Conservation (phyloP, 768 basidiomycete species). For the Kwoniella botswanensis region DNA sequence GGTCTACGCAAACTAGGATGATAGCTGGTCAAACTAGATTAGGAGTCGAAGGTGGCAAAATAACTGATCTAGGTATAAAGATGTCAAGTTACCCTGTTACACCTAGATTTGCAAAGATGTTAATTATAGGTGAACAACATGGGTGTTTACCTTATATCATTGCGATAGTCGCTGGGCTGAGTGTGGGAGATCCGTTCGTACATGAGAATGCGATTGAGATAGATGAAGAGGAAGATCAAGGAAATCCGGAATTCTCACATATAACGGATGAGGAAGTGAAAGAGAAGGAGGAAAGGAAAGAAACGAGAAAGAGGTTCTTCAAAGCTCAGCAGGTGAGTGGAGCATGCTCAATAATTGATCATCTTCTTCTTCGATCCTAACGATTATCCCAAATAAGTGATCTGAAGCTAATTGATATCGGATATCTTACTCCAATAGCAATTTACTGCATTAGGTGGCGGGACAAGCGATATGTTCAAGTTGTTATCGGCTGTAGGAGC, state of each 20-base stretch:
- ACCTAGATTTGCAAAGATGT: slow-evolving; percentile 93
- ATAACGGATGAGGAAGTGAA: slow-evolving; percentile 57
- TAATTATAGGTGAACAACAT: slow-evolving; percentile 82
- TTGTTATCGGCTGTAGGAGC: slow-evolving; percentile 93
- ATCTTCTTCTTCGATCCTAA: neutral
- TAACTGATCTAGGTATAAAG: slow-evolving; percentile 85
- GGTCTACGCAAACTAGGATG: slow-evolving; percentile 54
- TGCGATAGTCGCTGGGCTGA: slow-evolving; percentile 84
- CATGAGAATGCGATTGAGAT: slow-evolving; percentile 68
- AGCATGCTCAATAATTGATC: neutral
- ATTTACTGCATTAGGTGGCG: slow-evolving; percentile 79
- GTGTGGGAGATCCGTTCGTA: slow-evolving; percentile 94
- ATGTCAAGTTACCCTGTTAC: slow-evolving; percentile 95
- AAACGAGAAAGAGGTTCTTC: slow-evolving; percentile 78
- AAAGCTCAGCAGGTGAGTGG: slow-evolving; percentile 73
- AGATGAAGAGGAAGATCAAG: slow-evolving; percentile 60
- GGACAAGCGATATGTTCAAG: slow-evolving; percentile 82
- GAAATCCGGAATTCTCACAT: slow-evolving; percentile 61
- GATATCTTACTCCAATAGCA: neutral
- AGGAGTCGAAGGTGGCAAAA: slow-evolving; percentile 64
- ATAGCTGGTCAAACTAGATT: slow-evolving; percentile 49
- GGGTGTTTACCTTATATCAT: slow-evolving; percentile 91
- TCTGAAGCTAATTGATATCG: too few species aligned
- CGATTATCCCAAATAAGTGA: too few species aligned
- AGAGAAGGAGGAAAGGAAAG: slow-evolving; percentile 63